Evolutionary conservation across 2,329 filamentous ascomycete species (phyloP), one percentile per base, ranked within the genome.

Genomic region (Calonectria pauciramosa): DNA sequence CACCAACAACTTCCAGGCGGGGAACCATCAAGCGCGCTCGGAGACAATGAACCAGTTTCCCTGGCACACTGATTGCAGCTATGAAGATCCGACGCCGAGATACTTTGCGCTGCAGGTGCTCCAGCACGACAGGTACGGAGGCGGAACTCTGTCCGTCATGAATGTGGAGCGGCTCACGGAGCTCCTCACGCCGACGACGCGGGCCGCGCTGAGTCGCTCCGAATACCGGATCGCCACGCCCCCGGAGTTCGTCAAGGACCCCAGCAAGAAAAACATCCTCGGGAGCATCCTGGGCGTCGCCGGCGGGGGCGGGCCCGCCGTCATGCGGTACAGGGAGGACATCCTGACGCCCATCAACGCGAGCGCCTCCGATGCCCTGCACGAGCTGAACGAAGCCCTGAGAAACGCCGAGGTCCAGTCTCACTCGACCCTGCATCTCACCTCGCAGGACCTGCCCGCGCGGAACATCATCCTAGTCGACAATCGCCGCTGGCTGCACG

Each of bases 11-110:
- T 83, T 82, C 63, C 83, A 86, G 54, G 79, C 81, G 47, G 77
- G 70, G 20, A 75, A 78, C 23, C 81, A 84, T 32, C 84, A 83
- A 23, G 86, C 86, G 0, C 80, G 85, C 0, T 86, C 84, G 0
- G 86, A 88, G 73, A 88, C 86, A 0, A 87, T 86, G 84, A 73
- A 83, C 0, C 78, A 85, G 1, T 88, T 87, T 34, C 83, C 86
- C 0, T 88, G 86, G 86, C 86, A 87, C 60, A 87, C 85, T 0
- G 86, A 87, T 63, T 87, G 86, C 77, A 86, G 85, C 75, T 87
- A 87, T 60, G 86, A 87, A 63, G 67, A 81, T 0, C 73, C 76
- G 0, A 80, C 84, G 1, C 86, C 86, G 2, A 70, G 83, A 4
- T 87, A 82, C 60, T 87, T 88, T 60, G 86, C 85, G 0, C 82